These are phyloP conservation scores for Ceratonia siliqua DNA, from an alignment of 306 rosid genomes.

Conservation along the genomic window DNA sequence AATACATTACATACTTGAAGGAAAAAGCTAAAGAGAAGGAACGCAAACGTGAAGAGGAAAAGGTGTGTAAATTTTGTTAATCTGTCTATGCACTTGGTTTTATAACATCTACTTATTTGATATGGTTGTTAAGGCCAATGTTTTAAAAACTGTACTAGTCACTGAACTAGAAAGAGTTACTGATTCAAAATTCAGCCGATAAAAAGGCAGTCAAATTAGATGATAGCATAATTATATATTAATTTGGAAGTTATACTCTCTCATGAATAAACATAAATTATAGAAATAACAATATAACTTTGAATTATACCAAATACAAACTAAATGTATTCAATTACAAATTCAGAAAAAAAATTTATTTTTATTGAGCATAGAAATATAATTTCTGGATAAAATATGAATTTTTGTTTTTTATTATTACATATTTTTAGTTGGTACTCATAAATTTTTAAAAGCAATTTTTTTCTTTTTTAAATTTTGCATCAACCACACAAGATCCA, in stretches of 20 bases:
- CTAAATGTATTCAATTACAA: too few relatives aligned
- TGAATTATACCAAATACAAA: too few relatives aligned
- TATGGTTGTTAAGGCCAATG: background rate
- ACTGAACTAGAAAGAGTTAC: background rate
- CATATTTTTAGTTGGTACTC: too few relatives aligned
- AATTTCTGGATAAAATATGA: background rate
- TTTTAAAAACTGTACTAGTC: background rate
- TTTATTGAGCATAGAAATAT: background rate
- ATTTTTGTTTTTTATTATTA: too few relatives aligned
- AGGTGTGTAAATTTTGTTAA: conserved; percentile 47
- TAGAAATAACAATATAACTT: background rate
- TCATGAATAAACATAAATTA: background rate
- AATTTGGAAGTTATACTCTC: background rate
- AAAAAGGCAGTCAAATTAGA: background rate
- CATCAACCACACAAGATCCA: too few relatives aligned
- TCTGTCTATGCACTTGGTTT: conserved; percentile 11
- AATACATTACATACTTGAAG: conserved; percentile 61
- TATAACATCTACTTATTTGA: conserved; percentile 15
- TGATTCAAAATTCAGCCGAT: background rate
- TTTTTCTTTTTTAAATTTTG: too few relatives aligned
- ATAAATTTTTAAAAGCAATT: too few relatives aligned
- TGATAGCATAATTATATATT: background rate
- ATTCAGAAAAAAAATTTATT: too few relatives aligned
- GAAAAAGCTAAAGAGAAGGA: conserved; percentile 95
- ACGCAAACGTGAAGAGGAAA: conserved; percentile 96